Percentiles rank a stretch among this genome's conserved stretches.
Evolutionary conservation across 345 rosid genomes (phyloP).

Genomic region (Nasturtium officinale): DNA sequence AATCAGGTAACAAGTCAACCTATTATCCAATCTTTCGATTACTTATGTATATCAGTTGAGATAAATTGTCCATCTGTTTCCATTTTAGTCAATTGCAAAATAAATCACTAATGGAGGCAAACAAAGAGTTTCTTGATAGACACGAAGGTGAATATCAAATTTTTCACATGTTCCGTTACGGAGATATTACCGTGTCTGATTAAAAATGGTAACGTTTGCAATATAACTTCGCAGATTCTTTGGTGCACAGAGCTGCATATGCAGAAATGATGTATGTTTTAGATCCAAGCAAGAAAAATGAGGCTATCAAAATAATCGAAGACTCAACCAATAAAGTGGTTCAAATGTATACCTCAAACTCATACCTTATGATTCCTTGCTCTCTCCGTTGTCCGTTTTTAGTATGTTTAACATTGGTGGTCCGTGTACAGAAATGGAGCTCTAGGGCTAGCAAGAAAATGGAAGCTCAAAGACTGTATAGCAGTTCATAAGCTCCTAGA

Average conservation of each 20-base stretch:
- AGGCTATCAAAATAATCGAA: constrained; percentile 78
- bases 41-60: constrained; percentile 4
- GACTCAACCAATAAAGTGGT: constrained; percentile 63
- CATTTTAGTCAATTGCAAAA: constrained; percentile 74
- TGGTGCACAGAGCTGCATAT: constrained; percentile 92
- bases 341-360: constrained; percentile 50
- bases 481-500: constrained; percentile 69
- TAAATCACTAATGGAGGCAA: constrained; percentile 77
- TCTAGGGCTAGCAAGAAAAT: constrained; percentile 59
- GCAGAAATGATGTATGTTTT: constrained; percentile 80
- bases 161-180: constrained; percentile 9
- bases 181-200: neutral
- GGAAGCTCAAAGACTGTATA: constrained; percentile 91
- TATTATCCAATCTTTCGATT: constrained; percentile 4
- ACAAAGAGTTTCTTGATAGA: constrained; percentile 66
- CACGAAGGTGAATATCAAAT: constrained; percentile 60
- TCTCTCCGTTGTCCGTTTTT: neutral
- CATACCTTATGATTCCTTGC: neutral
- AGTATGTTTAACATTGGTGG: neutral
- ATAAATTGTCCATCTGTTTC: constrained; percentile 23
- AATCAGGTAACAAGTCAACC: constrained; percentile 60
- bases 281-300: constrained; percentile 67
- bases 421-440: constrained; percentile 57
- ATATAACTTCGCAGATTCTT: constrained; percentile 59
- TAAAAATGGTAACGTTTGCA: constrained; percentile 4